Evolutionary conservation across 140 eudicot genomes (phyloP).

Genomic region (Bidens hawaiensis): DNA sequence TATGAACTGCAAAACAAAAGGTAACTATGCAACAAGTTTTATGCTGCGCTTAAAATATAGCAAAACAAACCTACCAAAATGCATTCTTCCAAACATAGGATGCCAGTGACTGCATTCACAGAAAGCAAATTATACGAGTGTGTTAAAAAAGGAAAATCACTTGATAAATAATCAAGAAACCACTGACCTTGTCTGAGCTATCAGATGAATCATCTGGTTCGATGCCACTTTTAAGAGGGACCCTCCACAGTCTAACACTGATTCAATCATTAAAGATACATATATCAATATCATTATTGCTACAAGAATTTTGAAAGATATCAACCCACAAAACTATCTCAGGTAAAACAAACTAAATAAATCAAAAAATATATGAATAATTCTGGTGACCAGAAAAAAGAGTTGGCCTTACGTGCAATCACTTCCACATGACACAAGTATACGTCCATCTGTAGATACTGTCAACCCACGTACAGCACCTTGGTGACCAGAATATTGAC

Average conservation of each 20-base stretch:
- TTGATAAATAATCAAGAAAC: background rate
- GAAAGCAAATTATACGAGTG: conserved; percentile 15
- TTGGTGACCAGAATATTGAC: conserved; percentile 84
- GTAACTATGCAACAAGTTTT: too few relatives aligned
- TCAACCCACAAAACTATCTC: too few relatives aligned
- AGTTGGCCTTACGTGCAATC: conserved; percentile 77
- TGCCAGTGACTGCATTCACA: conserved; percentile 58
- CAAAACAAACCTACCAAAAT: conserved; percentile 43
- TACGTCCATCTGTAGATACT: conserved; percentile 81
- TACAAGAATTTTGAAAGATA: too few relatives aligned
- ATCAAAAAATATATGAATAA: too few relatives aligned
- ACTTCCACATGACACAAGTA: conserved; percentile 91
- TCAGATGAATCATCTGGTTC: conserved; percentile 40
- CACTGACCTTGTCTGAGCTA: conserved; percentile 49
- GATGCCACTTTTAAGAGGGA: conserved; percentile 54
- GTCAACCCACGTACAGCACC: conserved; percentile 85
- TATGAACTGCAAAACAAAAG: too few relatives aligned
- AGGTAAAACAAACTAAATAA: too few relatives aligned
- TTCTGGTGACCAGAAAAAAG: too few relatives aligned
- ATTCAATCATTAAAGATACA: conserved; percentile 1
- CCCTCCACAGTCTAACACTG: conserved; percentile 91
- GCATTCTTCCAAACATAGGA: conserved; percentile 74
- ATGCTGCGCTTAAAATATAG: background rate
- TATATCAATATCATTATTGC: background rate
- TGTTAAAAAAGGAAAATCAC: background rate